phyloP scores from a whole-genome alignment of 495 filamentous ascomycete species.

The Penicillium nucicola region DNA sequence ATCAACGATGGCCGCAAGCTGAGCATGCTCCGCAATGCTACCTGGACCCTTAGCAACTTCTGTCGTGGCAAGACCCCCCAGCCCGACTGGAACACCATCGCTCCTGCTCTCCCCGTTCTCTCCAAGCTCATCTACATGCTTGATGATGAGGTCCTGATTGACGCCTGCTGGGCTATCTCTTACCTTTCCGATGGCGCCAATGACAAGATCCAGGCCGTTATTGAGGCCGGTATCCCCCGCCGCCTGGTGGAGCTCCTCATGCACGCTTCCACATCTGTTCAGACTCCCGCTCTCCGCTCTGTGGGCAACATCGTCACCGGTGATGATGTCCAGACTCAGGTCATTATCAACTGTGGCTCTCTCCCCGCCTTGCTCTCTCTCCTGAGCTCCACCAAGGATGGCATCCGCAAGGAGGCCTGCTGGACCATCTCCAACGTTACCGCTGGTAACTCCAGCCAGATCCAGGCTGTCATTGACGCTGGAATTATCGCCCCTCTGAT shows the following conservation, averaged over 20 bases:
- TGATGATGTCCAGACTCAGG: conserved; percentile 97
- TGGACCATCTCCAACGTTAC: conserved; percentile 99
- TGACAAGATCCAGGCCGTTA: conserved; percentile 99
- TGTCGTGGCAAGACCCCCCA: conserved; percentile 99
- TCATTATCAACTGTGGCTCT: conserved; percentile 98
- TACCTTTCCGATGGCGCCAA: conserved; percentile 99
- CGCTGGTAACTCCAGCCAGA: conserved; percentile 95
- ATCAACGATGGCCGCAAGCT: conserved; percentile 98
- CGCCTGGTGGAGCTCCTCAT: conserved; percentile 96
- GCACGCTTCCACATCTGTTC: conserved; percentile 98
- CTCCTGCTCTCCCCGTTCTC: conserved; percentile 93
- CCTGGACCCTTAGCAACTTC: conserved; percentile 99
- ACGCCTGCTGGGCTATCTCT: conserved; percentile 99
- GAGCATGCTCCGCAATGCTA: conserved; percentile 98
- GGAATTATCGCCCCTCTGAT: conserved; percentile 96
- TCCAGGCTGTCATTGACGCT: conserved; percentile 94
- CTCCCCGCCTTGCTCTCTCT: conserved; percentile 88
- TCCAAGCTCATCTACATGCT: conserved; percentile 97
- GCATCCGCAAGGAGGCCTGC: conserved; percentile 98
- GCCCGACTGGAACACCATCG: conserved; percentile 95
- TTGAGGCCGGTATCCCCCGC: conserved; percentile 96
- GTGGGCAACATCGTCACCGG: conserved; percentile 99
- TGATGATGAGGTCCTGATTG: conserved; percentile 97
- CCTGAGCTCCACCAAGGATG: conserved; percentile 94
- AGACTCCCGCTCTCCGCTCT: conserved; percentile 94